phyloP scores from a whole-genome alignment of 257 asterid genomes.

The Gardenia jasminoides region DNA sequence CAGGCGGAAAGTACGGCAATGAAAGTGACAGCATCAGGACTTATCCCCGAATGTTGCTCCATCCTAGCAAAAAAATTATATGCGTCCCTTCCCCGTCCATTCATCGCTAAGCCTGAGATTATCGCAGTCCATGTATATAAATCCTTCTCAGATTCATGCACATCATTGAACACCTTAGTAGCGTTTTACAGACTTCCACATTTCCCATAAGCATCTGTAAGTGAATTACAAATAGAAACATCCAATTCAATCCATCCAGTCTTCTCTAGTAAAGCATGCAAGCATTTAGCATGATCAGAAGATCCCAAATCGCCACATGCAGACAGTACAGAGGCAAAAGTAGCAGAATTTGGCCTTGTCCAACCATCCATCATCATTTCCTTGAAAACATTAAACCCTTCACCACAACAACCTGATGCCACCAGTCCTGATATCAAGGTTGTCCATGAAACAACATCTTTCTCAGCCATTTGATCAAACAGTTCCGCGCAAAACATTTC shows the following conservation, averaged over 20 bases:
- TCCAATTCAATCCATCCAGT: slow-evolving; percentile 40
- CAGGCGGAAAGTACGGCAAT: slow-evolving; percentile 47
- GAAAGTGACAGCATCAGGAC: slow-evolving; percentile 46
- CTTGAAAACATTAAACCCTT: slow-evolving; percentile 19
- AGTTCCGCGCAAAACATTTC: slow-evolving; percentile 25
- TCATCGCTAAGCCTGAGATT: slow-evolving; percentile 56
- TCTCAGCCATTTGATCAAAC: slow-evolving; percentile 54
- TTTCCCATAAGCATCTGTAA: slow-evolving; percentile 49
- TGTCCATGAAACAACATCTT: slow-evolving; percentile 54
- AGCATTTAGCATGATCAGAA: slow-evolving; percentile 29
- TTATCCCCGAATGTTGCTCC: slow-evolving; percentile 23
- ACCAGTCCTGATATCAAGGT: slow-evolving; percentile 52
- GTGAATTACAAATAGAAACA: slow-evolving; percentile 36
- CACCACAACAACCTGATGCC: slow-evolving; percentile 25
- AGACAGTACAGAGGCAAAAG: slow-evolving; percentile 42
- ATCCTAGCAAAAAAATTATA: slow-evolving; percentile 30
- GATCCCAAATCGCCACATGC: slow-evolving; percentile 52
- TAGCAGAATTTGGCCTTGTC: slow-evolving; percentile 30
- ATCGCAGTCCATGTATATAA: slow-evolving; percentile 55
- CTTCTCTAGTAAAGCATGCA: slow-evolving; percentile 43
- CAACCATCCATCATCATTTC: slow-evolving; percentile 21
- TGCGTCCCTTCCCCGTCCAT: slow-evolving; percentile 41
- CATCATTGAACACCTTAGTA: slow-evolving; percentile 27
- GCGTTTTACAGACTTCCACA: slow-evolving; percentile 38
- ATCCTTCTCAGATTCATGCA: slow-evolving; percentile 28